Conservation (phyloP, 2,329 filamentous ascomycete species). For the Colletotrichum sp. region DNA sequence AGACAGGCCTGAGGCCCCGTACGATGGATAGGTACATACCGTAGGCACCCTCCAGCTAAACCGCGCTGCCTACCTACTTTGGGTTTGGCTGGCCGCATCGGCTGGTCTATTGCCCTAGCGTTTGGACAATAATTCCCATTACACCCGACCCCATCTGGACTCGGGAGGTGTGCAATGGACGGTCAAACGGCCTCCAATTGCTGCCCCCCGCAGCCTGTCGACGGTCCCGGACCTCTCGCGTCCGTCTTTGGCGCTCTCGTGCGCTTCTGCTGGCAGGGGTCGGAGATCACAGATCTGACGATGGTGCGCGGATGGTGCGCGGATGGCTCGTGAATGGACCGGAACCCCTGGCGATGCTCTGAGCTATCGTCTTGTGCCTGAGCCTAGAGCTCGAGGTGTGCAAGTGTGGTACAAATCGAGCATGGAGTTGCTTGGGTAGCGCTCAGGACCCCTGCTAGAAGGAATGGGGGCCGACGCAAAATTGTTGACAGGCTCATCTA, state of each 20-base stretch:
- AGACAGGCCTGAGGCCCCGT: not conserved
- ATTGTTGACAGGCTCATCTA: not conserved
- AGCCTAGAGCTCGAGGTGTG: not conserved
- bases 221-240: not conserved
- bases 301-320: not conserved
- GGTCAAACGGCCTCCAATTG: not conserved
- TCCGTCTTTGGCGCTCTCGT: not conserved
- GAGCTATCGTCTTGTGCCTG: not conserved
- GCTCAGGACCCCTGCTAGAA: not conserved
- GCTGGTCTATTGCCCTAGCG: not conserved
- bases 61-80: not conserved
- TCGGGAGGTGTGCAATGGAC: not conserved
- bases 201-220: not conserved
- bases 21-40: not conserved
- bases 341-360: not conserved
- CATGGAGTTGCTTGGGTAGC: not conserved
- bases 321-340: not conserved
- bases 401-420: not conserved
- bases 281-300: constrained; percentile 2
- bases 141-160: not conserved
- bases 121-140: not conserved
- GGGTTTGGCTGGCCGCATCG: constrained; percentile 8
- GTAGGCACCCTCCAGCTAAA: not conserved
- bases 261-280: not conserved
- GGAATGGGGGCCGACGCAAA: not conserved